These are phyloP conservation scores for Sporothrix schenckii DNA, from an alignment of 2,329 filamentous ascomycete genomes.

Conservation along the genomic window DNA sequence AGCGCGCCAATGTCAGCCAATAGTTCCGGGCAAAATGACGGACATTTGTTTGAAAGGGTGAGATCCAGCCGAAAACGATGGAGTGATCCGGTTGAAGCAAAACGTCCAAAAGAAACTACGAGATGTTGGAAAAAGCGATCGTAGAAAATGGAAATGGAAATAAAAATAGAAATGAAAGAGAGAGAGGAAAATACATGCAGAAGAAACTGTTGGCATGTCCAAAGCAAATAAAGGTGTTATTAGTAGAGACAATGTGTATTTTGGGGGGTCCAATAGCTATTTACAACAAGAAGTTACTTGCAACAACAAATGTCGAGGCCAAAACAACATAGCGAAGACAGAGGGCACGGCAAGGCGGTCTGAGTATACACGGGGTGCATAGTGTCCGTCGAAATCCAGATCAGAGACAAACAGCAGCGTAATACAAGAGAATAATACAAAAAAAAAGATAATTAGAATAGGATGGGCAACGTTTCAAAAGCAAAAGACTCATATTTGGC, in stretches of 20 bases:
- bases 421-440: slow-evolving; percentile 23
- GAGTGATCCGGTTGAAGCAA: background rate
- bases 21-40: slow-evolving; percentile 7
- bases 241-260: slow-evolving; percentile 7
- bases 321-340: background rate
- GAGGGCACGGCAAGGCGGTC: background rate
- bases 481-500: slow-evolving; percentile 18
- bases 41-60: background rate
- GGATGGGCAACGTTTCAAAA: background rate
- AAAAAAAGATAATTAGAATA: background rate
- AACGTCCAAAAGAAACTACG: background rate
- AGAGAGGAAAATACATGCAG: background rate
- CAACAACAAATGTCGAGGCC: background rate
- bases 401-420: background rate
- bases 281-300: slow-evolving; percentile 15
- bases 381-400: background rate
- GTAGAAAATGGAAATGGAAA: too few species aligned
- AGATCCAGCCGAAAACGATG: background rate
- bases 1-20: slow-evolving; percentile 10
- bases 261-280: background rate
- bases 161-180: too few species aligned
- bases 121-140: background rate
- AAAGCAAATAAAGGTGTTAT: background rate
- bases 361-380: background rate
- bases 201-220: background rate